A percentile compares a stretch with the other conserved stretches of the same genome.
These are phyloP conservation scores for Alternaria ventricosa DNA, from an alignment of 2,329 filamentous ascomycete species.

Conservation along the genomic window DNA sequence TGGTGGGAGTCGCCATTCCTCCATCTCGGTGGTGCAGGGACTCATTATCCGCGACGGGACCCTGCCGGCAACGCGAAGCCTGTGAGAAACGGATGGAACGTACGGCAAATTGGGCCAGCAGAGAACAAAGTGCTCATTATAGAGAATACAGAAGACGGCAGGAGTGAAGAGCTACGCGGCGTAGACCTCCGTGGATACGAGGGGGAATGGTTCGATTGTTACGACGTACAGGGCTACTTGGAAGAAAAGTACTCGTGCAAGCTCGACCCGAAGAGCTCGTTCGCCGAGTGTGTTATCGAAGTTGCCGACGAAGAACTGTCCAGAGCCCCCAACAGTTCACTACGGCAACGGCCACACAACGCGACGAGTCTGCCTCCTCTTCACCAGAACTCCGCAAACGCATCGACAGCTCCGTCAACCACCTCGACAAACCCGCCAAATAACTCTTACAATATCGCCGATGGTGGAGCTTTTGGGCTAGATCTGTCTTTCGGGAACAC, in stretches of 20 bases:
- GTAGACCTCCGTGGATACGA: conserved; percentile 68
- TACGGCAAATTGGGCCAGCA: conserved; percentile 43
- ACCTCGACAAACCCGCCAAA: background rate
- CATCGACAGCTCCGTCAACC: background rate
- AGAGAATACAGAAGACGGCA: conserved; percentile 22
- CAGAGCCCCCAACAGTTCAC: background rate
- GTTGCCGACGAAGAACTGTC: conserved; percentile 29
- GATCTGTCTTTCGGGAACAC: conserved; percentile 26
- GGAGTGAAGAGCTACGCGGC: conserved; percentile 28
- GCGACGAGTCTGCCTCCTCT: conserved; percentile 6
- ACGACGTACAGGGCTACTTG: conserved; percentile 79
- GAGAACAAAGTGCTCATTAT: conserved; percentile 34
- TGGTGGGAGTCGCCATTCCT: conserved; percentile 68
- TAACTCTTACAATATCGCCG: conserved; percentile 6
- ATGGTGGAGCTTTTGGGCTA: conserved; percentile 27
- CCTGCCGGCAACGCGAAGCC: conserved; percentile 46
- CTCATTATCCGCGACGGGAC: conserved; percentile 62
- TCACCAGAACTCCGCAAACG: conserved; percentile 1
- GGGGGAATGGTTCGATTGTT: conserved; percentile 77
- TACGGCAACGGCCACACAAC: background rate
- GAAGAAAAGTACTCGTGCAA: conserved; percentile 64
- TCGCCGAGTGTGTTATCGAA: conserved; percentile 57
- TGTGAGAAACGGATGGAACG: conserved; percentile 38
- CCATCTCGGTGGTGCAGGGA: conserved; percentile 71
- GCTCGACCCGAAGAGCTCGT: conserved; percentile 67